Percentiles rank a stretch among this genome's conserved stretches.
Conservation (phyloP, 768 basidiomycete species). For the Stropharia rugosoannulata region DNA sequence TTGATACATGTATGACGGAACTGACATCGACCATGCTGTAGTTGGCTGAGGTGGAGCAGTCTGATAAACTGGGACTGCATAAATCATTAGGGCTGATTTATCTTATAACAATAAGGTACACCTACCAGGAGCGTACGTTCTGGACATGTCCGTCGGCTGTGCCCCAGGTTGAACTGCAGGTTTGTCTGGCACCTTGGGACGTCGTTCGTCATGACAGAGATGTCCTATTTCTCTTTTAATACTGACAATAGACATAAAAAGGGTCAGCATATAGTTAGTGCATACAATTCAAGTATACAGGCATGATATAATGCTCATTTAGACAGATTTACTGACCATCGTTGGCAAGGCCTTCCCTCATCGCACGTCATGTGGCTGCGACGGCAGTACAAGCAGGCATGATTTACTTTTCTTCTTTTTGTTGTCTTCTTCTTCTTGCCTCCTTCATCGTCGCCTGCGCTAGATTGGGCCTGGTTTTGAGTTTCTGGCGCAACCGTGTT, state of each 20-base stretch:
- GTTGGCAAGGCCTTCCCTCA: slow-evolving; percentile 86
- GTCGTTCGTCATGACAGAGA: slow-evolving; percentile 86
- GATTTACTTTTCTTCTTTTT: slow-evolving; percentile 85
- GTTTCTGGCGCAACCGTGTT: slow-evolving; percentile 4
- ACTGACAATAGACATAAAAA: slow-evolving; percentile 37
- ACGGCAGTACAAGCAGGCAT: slow-evolving; percentile 92
- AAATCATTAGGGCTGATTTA: background rate
- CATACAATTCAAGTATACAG: background rate
- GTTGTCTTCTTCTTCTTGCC: slow-evolving; percentile 50
- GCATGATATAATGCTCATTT: background rate
- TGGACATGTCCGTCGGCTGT: slow-evolving; percentile 31
- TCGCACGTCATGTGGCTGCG: slow-evolving; percentile 93
- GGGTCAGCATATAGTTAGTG: background rate
- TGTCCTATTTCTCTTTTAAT: slow-evolving; percentile 97
- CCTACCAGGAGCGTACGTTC: slow-evolving; percentile 47
- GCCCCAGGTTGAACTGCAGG: slow-evolving; percentile 28
- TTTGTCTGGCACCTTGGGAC: slow-evolving; percentile 51
- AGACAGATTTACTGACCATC: slow-evolving; percentile 64
- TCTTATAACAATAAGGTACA: background rate
- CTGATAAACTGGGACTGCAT: slow-evolving; percentile 38
- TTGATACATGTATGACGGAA: slow-evolving; percentile 61
- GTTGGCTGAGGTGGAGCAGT: slow-evolving; percentile 31
- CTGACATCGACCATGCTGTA: slow-evolving; percentile 55
- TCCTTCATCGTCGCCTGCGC: slow-evolving; percentile 30
- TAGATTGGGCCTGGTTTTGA: slow-evolving; percentile 4